Conservation (phyloP, 2,329 filamentous ascomycete species). For the Pseudogymnoascus sp. region DNA sequence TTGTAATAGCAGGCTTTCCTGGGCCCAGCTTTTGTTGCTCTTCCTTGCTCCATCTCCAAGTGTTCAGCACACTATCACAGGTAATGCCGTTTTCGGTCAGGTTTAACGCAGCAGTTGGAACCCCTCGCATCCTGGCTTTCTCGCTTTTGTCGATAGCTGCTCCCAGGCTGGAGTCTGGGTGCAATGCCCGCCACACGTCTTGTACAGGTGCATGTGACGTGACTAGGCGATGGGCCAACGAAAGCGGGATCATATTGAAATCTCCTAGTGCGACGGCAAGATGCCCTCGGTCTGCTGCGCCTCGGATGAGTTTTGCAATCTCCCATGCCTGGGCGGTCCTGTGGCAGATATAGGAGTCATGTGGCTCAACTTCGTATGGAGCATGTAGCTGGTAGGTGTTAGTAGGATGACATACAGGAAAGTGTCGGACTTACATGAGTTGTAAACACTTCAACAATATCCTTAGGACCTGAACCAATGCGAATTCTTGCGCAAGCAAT, state of each 20-base stretch:
- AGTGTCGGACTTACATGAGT: slow-evolving; percentile 56
- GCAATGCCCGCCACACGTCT: slow-evolving; percentile 77
- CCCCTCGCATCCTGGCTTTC: slow-evolving; percentile 52
- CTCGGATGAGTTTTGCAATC: slow-evolving; percentile 79
- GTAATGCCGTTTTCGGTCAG: slow-evolving; percentile 75
- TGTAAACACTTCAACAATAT: slow-evolving; percentile 82
- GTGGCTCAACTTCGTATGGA: slow-evolving; percentile 70
- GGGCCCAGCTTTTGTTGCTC: slow-evolving; percentile 60
- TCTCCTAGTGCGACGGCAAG: slow-evolving; percentile 82
- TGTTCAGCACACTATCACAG: slow-evolving; percentile 79
- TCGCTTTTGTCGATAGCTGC: slow-evolving; percentile 61
- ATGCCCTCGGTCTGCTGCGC: slow-evolving; percentile 70
- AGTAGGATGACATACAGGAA: background rate
- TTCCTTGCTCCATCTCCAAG: slow-evolving; percentile 79
- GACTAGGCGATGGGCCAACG: slow-evolving; percentile 75
- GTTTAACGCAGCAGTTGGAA: slow-evolving; percentile 73
- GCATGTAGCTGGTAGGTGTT: slow-evolving; percentile 56
- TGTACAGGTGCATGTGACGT: slow-evolving; percentile 67
- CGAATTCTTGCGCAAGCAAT: slow-evolving; percentile 76
- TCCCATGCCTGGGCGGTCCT: slow-evolving; percentile 92
- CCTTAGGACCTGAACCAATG: slow-evolving; percentile 53
- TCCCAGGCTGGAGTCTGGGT: slow-evolving; percentile 77
- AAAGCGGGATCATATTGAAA: slow-evolving; percentile 92
- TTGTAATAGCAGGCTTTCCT: slow-evolving; percentile 49
- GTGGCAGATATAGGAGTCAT: slow-evolving; percentile 84